These are phyloP conservation scores for Anthracocystis panici-leucophaei DNA, from an alignment of 1,284 basidiomycete species.

Conservation along the genomic window DNA sequence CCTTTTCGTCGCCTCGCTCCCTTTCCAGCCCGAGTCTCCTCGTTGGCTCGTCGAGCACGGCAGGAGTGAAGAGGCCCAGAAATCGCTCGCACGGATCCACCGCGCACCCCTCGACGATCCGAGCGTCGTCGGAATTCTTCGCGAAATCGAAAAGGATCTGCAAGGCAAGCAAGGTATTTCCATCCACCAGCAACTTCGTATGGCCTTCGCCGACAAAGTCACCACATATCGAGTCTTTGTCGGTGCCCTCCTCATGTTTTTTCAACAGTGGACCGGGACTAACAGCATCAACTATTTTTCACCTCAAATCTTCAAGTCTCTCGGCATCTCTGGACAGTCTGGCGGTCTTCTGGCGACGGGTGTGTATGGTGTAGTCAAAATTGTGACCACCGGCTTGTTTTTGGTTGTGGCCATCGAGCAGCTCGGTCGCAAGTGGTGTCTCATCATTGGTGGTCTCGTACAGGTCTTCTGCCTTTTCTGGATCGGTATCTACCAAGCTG, in stretches of 20 bases:
- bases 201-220: slow-evolving; percentile 70
- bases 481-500: slow-evolving; percentile 47
- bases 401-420: slow-evolving; percentile 51
- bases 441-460: slow-evolving; percentile 49
- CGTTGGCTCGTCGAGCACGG: slow-evolving; percentile 62
- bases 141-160: slow-evolving; percentile 49
- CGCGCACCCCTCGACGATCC: slow-evolving; percentile 19
- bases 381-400: slow-evolving; percentile 42
- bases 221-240: slow-evolving; percentile 67
- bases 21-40: slow-evolving; percentile 63
- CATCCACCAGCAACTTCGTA: slow-evolving; percentile 69
- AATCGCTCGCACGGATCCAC: slow-evolving; percentile 38
- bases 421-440: slow-evolving; percentile 49
- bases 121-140: slow-evolving; percentile 31
- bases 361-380: slow-evolving; percentile 52
- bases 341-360: slow-evolving; percentile 53
- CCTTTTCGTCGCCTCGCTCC: slow-evolving; percentile 56
- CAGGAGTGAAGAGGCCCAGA: slow-evolving; percentile 30
- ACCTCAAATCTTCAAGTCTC: slow-evolving; percentile 58
- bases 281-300: slow-evolving; percentile 53
- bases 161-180: slow-evolving; percentile 60
- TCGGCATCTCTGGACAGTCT: slow-evolving; percentile 58
- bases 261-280: slow-evolving; percentile 59
- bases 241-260: slow-evolving; percentile 58
- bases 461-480: slow-evolving; percentile 48